phyloP scores from a whole-genome alignment of 73 alveolate species.

The Paramecium pentaurelia region DNA sequence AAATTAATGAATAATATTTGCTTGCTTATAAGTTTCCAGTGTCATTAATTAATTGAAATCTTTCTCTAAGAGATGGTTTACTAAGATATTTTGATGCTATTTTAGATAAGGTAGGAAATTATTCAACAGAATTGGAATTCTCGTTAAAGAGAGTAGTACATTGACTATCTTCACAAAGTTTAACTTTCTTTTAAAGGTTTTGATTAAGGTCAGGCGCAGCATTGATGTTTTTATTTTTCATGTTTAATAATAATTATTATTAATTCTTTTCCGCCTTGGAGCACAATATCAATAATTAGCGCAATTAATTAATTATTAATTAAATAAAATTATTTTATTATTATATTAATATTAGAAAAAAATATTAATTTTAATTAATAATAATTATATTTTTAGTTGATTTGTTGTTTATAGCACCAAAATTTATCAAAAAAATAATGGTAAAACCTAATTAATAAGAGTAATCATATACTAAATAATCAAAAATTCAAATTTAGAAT shows the following conservation, averaged over 20 bases:
- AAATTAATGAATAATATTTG: neutral
- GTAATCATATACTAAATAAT: neutral
- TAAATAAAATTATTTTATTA: neutral
- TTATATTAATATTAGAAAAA: no score
- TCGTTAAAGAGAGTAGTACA: neutral
- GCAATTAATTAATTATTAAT: neutral
- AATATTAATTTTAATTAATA: no score
- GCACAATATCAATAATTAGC: neutral
- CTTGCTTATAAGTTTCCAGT: neutral
- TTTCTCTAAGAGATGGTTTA: neutral
- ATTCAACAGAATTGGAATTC: neutral
- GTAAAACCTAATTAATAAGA: neutral
- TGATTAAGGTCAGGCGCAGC: neutral
- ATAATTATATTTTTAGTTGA: neutral
- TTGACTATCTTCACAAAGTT: neutral
- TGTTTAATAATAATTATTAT: neutral
- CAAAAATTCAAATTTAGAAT: neutral
- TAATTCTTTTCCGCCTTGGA: neutral
- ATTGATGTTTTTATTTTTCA: neutral
- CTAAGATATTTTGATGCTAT: neutral
- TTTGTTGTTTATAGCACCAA: neutral
- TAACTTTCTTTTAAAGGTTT: neutral
- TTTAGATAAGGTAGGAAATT: neutral
- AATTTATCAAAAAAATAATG: neutral
- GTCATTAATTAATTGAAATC: neutral